A percentile compares a stretch with the other conserved stretches of the same genome.
These are phyloP conservation scores for Candida xiaguanensis DNA, from an alignment of 805 yeast genomes.

Conservation along the genomic window DNA sequence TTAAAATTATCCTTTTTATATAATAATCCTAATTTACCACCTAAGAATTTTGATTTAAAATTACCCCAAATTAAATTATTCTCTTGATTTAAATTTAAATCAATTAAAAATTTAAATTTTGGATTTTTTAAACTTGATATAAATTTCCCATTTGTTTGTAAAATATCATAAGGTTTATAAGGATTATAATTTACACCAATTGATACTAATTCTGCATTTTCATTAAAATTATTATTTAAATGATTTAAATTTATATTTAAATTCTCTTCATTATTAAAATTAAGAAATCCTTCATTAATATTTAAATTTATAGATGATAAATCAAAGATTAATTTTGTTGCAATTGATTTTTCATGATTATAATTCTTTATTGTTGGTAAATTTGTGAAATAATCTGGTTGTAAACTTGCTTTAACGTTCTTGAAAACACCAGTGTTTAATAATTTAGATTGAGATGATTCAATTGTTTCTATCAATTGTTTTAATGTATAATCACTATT, in stretches of 20 bases:
- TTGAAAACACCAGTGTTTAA: conserved; percentile 44
- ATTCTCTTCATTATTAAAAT: conserved; percentile 35
- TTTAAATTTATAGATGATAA: conserved; percentile 37
- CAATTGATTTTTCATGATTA: conserved; percentile 38
- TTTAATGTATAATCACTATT: conserved; percentile 41
- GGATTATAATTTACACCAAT: conserved; percentile 47
- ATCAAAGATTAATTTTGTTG: conserved; percentile 43
- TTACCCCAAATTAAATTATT: conserved; percentile 48
- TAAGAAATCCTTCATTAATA: conserved; percentile 31
- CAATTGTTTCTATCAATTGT: conserved; percentile 33
- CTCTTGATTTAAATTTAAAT: conserved; percentile 33
- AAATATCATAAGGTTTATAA: conserved; percentile 45
- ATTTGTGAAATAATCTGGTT: conserved; percentile 32
- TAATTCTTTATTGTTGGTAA: conserved; percentile 21
- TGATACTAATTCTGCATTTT: conserved; percentile 51
- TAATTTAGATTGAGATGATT: conserved; percentile 30
- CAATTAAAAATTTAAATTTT: conserved; percentile 38
- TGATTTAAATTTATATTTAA: conserved; percentile 37
- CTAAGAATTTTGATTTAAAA: conserved; percentile 52
- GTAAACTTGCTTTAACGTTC: conserved; percentile 36
- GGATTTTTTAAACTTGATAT: conserved; percentile 45
- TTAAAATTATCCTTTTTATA: conserved; percentile 25
- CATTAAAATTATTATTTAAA: conserved; percentile 43
- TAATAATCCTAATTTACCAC: conserved; percentile 51
- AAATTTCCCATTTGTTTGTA: conserved; percentile 43